Conservation (phyloP, 352 stramenopile species). For the Thalassiosira hispida region DNA sequence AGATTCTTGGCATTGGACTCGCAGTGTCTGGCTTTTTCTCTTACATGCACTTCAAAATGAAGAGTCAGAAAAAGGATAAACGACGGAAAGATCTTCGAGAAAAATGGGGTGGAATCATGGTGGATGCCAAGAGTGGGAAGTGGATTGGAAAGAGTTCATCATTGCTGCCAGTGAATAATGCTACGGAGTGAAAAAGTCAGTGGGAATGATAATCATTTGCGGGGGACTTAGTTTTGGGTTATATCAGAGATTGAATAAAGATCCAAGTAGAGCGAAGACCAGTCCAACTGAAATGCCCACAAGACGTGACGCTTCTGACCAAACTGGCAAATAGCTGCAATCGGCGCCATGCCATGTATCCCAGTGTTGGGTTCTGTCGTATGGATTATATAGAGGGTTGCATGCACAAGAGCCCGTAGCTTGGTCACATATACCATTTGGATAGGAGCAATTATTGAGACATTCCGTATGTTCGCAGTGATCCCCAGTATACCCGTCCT, state of each 20-base stretch:
- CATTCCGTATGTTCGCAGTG: constrained; percentile 93
- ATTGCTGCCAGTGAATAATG: constrained; percentile 28
- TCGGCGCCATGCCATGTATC: constrained; percentile 76
- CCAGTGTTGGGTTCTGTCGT: constrained; percentile 90
- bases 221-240: background rate
- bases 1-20: constrained; percentile 61
- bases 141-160: constrained; percentile 22
- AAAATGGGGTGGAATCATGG: constrained; percentile 45
- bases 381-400: constrained; percentile 91
- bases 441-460: constrained; percentile 97
- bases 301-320: constrained; percentile 2
- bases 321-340: constrained; percentile 75
- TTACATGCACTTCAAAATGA: constrained; percentile 72
- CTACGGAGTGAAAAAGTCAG: constrained; percentile 5
- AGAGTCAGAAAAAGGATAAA: constrained; percentile 35
- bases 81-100: constrained; percentile 40
- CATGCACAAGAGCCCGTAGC: constrained; percentile 90
- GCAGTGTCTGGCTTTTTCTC: constrained; percentile 71
- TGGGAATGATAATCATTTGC: background rate
- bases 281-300: constrained; percentile 7
- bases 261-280: constrained; percentile 4
- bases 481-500: constrained; percentile 92
- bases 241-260: constrained; percentile 9
- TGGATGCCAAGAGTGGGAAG: constrained; percentile 15
- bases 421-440: constrained; percentile 92